Conservation (phyloP, 2,329 filamentous ascomycete genomes). For the Arachnomyces sp. region DNA sequence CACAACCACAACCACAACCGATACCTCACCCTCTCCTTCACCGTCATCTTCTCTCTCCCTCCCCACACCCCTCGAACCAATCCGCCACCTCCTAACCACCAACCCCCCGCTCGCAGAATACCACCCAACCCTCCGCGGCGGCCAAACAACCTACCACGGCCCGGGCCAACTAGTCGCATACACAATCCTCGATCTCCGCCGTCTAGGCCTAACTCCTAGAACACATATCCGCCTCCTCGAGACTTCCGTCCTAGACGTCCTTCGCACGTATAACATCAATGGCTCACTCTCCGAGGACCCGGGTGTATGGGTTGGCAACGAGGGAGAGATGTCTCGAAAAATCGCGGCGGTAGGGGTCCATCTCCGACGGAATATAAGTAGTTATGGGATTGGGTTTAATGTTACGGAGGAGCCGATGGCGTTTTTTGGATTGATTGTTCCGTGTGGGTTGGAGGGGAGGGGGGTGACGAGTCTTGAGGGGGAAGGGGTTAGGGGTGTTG, state of each 20-base stretch:
- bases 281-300: slow-evolving; percentile 63
- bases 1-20: slow-evolving; percentile 25
- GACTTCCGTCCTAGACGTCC: slow-evolving; percentile 61
- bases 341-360: slow-evolving; percentile 92
- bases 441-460: slow-evolving; percentile 78
- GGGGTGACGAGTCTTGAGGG: slow-evolving; percentile 65
- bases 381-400: slow-evolving; percentile 70
- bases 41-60: too few relatives aligned
- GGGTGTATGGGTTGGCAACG: slow-evolving; percentile 64
- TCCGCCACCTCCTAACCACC: slow-evolving; percentile 26
- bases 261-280: slow-evolving; percentile 53
- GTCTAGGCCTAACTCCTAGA: slow-evolving; percentile 60
- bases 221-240: slow-evolving; percentile 76
- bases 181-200: slow-evolving; percentile 74
- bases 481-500: slow-evolving; percentile 34
- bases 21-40: too few relatives aligned
- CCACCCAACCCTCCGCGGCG: slow-evolving; percentile 68
- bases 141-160: slow-evolving; percentile 90
- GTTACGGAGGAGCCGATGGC: slow-evolving; percentile 52
- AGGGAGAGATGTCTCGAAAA: slow-evolving; percentile 48
- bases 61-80: slow-evolving; percentile 29
- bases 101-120: slow-evolving; percentile 50
- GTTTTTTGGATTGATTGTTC: slow-evolving; percentile 67
- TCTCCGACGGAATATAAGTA: slow-evolving; percentile 72
- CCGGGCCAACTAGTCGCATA: slow-evolving; percentile 91